phyloP scores from a whole-genome alignment of 208 protist genomes.

The Phytomonas sp. region DNA sequence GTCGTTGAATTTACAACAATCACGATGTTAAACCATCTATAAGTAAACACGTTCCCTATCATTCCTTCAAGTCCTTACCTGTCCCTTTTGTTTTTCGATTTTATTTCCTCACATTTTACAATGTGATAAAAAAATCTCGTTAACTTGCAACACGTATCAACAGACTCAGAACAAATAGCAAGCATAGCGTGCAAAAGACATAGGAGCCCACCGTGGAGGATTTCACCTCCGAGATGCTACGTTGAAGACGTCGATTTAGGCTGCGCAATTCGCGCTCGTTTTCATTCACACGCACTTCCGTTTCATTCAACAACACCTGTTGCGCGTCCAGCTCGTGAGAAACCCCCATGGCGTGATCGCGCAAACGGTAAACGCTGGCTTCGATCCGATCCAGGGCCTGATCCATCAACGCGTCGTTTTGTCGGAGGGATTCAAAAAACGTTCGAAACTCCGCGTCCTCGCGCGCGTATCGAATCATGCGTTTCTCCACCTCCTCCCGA shows the following conservation, averaged over 20 bases:
- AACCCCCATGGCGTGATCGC: slow-evolving; percentile 51
- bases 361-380: slow-evolving; percentile 39
- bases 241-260: slow-evolving; percentile 47
- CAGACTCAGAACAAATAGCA: slow-evolving; percentile 29
- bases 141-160: slow-evolving; percentile 18
- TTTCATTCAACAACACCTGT: slow-evolving; percentile 38
- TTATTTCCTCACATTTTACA: no score
- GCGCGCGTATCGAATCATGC: slow-evolving; percentile 20
- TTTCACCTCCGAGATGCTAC: slow-evolving; percentile 43
- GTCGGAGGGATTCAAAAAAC: slow-evolving; percentile 44
- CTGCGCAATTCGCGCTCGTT: slow-evolving; percentile 28
- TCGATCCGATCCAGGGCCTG: slow-evolving; percentile 52
- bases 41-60: no score
- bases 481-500: not conserved
- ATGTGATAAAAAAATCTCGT: not conserved
- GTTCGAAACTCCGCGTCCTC: slow-evolving; percentile 58
- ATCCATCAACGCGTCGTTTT: slow-evolving; percentile 55
- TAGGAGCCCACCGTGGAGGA: slow-evolving; percentile 49
- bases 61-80: no score
- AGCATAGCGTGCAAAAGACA: slow-evolving; percentile 26
- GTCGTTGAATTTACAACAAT: no score
- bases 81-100: not conserved
- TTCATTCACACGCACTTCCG: slow-evolving; percentile 27
- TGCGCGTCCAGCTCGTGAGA: slow-evolving; percentile 53
- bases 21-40: no score